Percentiles rank a stretch among this genome's conserved stretches.
Conservation (phyloP, 495 filamentous ascomycete species). For the Penicillium fimorum region DNA sequence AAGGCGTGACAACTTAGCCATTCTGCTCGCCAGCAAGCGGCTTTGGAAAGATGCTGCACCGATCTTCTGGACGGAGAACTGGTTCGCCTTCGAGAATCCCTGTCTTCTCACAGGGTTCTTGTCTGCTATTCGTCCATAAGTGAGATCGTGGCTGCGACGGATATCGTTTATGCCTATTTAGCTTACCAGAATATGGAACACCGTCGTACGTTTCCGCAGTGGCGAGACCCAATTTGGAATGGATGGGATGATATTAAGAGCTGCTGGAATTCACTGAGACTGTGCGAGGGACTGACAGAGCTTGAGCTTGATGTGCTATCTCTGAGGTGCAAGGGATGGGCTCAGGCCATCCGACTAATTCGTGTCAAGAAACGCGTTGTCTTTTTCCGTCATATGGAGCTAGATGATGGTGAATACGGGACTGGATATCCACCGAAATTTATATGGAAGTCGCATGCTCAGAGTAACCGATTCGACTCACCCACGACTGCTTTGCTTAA, state of each 20-base stretch:
- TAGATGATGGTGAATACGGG: neutral
- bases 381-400: neutral
- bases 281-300: conserved; percentile 14
- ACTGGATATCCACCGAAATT: neutral
- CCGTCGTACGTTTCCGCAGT: neutral
- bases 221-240: neutral
- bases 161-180: conserved; percentile 1
- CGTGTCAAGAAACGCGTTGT: neutral
- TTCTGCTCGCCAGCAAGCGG: conserved; percentile 23
- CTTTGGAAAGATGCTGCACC: conserved; percentile 25
- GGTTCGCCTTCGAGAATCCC: conserved; percentile 28
- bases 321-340: conserved; percentile 7
- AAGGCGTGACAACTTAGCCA: conserved; percentile 15
- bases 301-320: conserved; percentile 17
- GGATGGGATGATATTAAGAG: conserved; percentile 3
- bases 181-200: neutral
- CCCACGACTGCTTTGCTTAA: conserved; percentile 6
- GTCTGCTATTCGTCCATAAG: conserved; percentile 12
- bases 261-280: conserved; percentile 7
- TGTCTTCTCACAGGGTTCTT: conserved; percentile 20
- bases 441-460: conserved; percentile 1
- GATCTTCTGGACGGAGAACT: conserved; percentile 32
- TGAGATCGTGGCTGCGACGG: conserved; percentile 13
- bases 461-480: conserved; percentile 1
- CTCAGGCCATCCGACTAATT: conserved; percentile 3